Evolutionary conservation across 768 basidiomycete genomes (phyloP), one percentile per base, ranked within the genome.

Genomic region (Macrocybe gigantea): DNA sequence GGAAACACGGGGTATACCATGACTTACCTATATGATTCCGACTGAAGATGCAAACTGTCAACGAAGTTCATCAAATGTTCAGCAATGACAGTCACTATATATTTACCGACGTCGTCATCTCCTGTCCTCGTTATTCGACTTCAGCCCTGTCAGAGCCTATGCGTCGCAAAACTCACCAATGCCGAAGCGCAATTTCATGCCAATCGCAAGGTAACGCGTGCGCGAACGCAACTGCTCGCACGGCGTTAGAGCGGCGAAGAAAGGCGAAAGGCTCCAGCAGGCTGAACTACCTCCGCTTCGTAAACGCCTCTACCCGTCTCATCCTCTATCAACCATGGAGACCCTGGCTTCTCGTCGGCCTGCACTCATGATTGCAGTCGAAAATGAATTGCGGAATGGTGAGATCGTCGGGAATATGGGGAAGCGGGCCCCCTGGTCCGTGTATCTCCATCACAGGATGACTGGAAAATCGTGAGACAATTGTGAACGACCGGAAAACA

Each of bases 11-110:
- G 22, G 10, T 5, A 33, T 38, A 11, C 6, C 13, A 6, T 11
- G 9, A 56, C 71, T 37, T 52, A 80, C 82, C 83, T 37, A 85
- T 59, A 54, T 85, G 80, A 58, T 88, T 88, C 30, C 80, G 73
- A 50, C 82, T 82, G 60, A 79, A 84, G 37, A 85, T 57, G 48
- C 83, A 67, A 6, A 83, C 85, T 85, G 53, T 15, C 22, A 4
- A 34, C 12, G 35, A 29, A 15, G 38, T 22, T 36, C 33, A 39
- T 44, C 9, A 39, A 37, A n/a, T 30, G 15, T 29, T 13, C 31
- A 22, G 31, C 32, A 43, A 38, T 8, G 6, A 13, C 13, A 33
- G n/a, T 36, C 45, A 22, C n/a, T 38, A 44, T 14, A 14, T 9
- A 60, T 75, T 33, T 60, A 80, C 79, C 78, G 41, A 77, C 74